phyloP scores from a whole-genome alignment of 2,329 filamentous ascomycete genomes.

The Tetracladium maxilliforme region DNA sequence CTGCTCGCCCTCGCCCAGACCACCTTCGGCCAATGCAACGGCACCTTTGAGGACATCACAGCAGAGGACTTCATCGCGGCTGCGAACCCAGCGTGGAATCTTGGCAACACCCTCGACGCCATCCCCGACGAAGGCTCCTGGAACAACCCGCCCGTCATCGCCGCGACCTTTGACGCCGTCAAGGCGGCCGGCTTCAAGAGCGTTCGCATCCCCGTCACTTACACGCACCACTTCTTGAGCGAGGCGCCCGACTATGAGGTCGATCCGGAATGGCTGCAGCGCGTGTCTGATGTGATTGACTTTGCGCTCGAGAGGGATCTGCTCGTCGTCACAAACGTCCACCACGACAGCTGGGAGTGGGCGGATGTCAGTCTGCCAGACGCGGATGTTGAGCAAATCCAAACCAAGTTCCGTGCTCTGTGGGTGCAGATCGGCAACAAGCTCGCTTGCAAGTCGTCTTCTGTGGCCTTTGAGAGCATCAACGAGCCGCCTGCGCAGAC shows the following conservation, averaged over 20 bases:
- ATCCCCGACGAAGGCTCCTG: conserved; percentile 39
- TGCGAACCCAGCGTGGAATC: conserved; percentile 42
- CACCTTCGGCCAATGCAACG: too few species aligned
- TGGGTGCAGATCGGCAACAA: conserved; percentile 42
- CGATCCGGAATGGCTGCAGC: conserved; percentile 35
- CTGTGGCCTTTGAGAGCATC: conserved; percentile 41
- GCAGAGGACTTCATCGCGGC: too few species aligned
- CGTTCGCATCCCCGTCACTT: conserved; percentile 45
- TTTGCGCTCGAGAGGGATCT: conserved; percentile 33
- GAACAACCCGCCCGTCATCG: conserved; percentile 37
- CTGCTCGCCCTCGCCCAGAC: too few species aligned
- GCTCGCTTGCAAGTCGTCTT: conserved; percentile 35
- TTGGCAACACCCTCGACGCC: conserved; percentile 45
- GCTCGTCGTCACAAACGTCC: conserved; percentile 40
- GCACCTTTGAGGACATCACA: too few species aligned
- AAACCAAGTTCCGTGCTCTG: conserved; percentile 37
- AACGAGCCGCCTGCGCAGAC: conserved; percentile 41
- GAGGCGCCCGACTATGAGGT: conserved; percentile 36
- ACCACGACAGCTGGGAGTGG: conserved; percentile 46
- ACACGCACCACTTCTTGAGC: conserved; percentile 37
- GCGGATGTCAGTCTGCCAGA: conserved; percentile 29
- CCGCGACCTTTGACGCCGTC: conserved; percentile 32
- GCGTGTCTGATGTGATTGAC: conserved; percentile 42
- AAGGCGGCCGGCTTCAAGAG: conserved; percentile 40
- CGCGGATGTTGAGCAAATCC: conserved; percentile 33